Percentiles rank a stretch among this genome's conserved stretches.
These are phyloP conservation scores for Eucalyptus marginata DNA, from an alignment of 345 rosid species.

Conservation along the genomic window DNA sequence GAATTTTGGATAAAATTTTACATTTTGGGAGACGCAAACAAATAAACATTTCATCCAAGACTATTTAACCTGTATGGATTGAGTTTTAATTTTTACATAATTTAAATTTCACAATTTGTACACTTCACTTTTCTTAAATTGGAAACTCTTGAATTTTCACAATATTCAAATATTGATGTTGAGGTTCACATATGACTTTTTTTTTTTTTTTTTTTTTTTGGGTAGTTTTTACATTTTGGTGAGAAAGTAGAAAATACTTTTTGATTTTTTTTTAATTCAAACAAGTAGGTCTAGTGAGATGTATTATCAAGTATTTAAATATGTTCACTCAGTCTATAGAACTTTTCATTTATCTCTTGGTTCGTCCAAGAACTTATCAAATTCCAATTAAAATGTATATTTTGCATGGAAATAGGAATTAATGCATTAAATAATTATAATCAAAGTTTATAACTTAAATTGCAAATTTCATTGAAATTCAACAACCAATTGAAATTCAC, in stretches of 20 bases:
- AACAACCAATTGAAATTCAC: background rate
- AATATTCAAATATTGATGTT: background rate
- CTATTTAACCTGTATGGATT: background rate
- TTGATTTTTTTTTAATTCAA: no score
- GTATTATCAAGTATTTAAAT: background rate
- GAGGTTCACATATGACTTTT: background rate
- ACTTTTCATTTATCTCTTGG: no score
- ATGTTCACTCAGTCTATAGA: background rate
- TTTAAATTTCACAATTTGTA: background rate
- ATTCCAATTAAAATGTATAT: background rate
- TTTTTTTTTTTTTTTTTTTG: no score
- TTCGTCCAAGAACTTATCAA: no score
- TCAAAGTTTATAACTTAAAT: background rate
- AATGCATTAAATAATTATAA: background rate
- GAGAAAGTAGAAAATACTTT: no score
- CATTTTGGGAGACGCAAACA: background rate
- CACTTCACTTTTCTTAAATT: background rate
- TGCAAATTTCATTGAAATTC: background rate
- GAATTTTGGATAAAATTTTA: background rate
- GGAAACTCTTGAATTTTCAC: background rate
- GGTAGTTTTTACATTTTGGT: background rate
- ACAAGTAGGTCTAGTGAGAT: background rate
- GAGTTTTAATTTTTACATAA: background rate
- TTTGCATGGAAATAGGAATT: background rate
- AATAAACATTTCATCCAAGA: background rate